Evolutionary conservation across 2,329 filamentous ascomycete species (phyloP), one percentile per base, ranked within the genome.

Genomic region (Orbilia blumenaviensis): DNA sequence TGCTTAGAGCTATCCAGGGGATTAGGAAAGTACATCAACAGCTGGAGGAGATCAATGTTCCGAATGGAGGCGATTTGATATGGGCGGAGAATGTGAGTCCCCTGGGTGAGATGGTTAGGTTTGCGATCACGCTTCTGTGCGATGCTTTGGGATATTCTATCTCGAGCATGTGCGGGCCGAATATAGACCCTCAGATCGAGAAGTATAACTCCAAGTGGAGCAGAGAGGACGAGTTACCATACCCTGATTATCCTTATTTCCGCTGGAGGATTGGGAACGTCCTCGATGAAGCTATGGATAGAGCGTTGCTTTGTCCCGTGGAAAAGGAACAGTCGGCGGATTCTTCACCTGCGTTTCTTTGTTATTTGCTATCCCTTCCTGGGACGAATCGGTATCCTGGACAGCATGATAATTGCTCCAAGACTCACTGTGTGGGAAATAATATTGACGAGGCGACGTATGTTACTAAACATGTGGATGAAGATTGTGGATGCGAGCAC

Each of bases 391-490:
- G 73, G 34, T 44, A 38, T 18, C 41, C 42, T 12, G 73, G 67
- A 25, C 66, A 71, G 32, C 73, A 77, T 36, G 18, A 21, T 2
- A 38, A 77, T 4, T 77, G 73, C 46, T 46, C 18, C 9, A 5
- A 34, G n/a, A 54, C 36, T 2, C 38, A 25, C 3, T 77, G 73
- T 38, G 66, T 72, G 18, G 73, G 66, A 42, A 77, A 77, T 32
- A 77, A 71, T 27, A 69, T 77, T 52, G 66, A 72, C 32, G 73
- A 77, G 2, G 41, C 14, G 10, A 67, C 67, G 6, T 77, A 77
- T 21, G 66, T 72, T n/a, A 77, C 73, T 3, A 62, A 50, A n/a
- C 73, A 77, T 16, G 73, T 77, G 38, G 44, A 46, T 14, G 50
- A 25, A 2, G 38, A 46, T 23, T 77, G 73, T 21, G 27, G 18